Percentiles rank a stretch among this genome's conserved stretches.
Evolutionary conservation across 2,329 filamentous ascomycete species (phyloP).

Genomic region (Apiospora hydei): DNA sequence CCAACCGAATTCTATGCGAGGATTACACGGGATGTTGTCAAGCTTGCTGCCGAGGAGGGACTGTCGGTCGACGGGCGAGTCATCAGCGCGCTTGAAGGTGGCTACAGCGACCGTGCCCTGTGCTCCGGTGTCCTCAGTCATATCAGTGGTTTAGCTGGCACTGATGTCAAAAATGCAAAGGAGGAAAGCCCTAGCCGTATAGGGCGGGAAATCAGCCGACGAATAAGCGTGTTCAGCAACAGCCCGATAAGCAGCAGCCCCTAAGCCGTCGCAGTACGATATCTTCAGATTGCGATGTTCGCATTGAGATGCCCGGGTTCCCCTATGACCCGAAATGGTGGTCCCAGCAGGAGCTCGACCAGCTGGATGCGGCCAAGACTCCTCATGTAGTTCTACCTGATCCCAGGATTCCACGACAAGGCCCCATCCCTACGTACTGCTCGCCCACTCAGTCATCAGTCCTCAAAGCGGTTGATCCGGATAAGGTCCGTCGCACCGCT

Average conservation of each 20-base stretch:
- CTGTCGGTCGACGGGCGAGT: slow-evolving; percentile 82
- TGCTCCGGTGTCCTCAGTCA: slow-evolving; percentile 91
- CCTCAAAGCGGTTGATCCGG: slow-evolving; percentile 76
- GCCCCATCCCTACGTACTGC: slow-evolving; percentile 75
- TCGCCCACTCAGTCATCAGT: slow-evolving; percentile 88
- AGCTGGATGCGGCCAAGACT: slow-evolving; percentile 69
- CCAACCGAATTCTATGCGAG: slow-evolving; percentile 96
- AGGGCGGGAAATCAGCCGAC: slow-evolving; percentile 65
- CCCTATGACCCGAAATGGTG: slow-evolving; percentile 77
- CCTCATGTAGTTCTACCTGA: slow-evolving; percentile 48
- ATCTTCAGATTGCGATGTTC: slow-evolving; percentile 39
- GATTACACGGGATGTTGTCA: slow-evolving; percentile 85
- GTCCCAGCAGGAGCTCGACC: slow-evolving; percentile 69
- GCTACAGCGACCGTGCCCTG: slow-evolving; percentile 92
- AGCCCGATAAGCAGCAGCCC: slow-evolving; percentile 29
- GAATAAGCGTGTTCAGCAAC: slow-evolving; percentile 50
- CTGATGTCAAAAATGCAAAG: slow-evolving; percentile 49
- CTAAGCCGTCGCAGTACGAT: slow-evolving; percentile 39
- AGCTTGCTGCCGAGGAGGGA: slow-evolving; percentile 80
- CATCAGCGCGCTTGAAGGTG: slow-evolving; percentile 93
- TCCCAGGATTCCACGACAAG: slow-evolving; percentile 61
- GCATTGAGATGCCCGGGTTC: slow-evolving; percentile 43
- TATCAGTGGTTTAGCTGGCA: slow-evolving; percentile 78
- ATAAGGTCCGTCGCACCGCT: slow-evolving; percentile 69
- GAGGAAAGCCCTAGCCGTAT: slow-evolving; percentile 54